Evolutionary conservation across 441 rosid genomes (phyloP).

Genomic region (Manihot esculenta): DNA sequence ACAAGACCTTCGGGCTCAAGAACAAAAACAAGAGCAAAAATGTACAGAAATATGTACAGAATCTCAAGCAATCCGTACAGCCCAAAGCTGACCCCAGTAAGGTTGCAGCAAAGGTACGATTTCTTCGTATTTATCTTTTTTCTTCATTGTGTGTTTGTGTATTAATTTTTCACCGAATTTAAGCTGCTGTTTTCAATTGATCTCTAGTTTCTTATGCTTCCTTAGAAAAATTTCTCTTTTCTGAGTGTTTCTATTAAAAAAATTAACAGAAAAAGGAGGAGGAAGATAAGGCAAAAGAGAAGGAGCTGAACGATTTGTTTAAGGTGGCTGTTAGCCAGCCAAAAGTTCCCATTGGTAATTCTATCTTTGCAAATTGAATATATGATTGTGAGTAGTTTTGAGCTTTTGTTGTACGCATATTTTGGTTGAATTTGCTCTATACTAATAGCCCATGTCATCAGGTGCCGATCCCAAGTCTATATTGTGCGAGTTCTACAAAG

Average conservation of each 20-base stretch:
- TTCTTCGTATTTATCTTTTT: neutral
- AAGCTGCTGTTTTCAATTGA: neutral
- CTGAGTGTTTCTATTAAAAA: no score
- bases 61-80: conserved; percentile 76
- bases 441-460: conserved; percentile 24
- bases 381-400: neutral
- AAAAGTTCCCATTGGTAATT: conserved; percentile 78
- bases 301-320: conserved; percentile 85
- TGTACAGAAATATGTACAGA: conserved; percentile 92
- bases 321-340: conserved; percentile 96
- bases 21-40: conserved; percentile 96
- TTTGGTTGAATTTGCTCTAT: conserved; percentile 10
- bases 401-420: conserved; percentile 3
- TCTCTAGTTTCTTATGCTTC: neutral
- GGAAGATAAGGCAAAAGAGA: conserved; percentile 83
- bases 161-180: neutral
- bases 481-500: conserved; percentile 84
- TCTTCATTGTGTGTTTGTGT: neutral
- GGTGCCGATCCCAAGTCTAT: conserved; percentile 97
- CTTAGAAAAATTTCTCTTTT: no score
- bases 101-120: conserved; percentile 65
- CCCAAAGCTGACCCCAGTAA: conserved; percentile 67
- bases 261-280: conserved; percentile 82
- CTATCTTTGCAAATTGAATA: neutral
- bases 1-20: conserved; percentile 92